phyloP scores from a whole-genome alignment of 345 rosid species.

The Arabidopsis suecica region DNA sequence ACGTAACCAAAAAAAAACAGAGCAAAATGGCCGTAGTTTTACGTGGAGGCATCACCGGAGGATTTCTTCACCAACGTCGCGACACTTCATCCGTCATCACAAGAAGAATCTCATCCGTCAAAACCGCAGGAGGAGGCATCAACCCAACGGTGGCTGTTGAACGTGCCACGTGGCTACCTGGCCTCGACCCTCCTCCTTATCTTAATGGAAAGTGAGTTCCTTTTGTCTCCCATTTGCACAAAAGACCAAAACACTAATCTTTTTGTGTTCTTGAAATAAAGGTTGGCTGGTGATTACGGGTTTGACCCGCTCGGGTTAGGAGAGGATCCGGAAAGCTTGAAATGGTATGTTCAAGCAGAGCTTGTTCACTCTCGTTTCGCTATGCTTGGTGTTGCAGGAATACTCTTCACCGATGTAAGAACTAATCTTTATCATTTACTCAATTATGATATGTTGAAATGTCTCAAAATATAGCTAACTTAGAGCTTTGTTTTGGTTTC shows the following conservation, averaged over 20 bases:
- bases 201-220: conserved; percentile 82
- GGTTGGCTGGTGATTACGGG: conserved; percentile 89
- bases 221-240: background rate
- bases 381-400: conserved; percentile 92
- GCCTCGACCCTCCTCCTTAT: conserved; percentile 86
- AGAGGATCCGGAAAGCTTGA: conserved; percentile 86
- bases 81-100: conserved; percentile 3
- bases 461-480: background rate
- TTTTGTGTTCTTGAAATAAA: conserved; percentile 28
- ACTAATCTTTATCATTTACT: background rate
- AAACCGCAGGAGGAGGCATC: conserved; percentile 19
- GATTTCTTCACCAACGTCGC: conserved; percentile 3
- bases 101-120: conserved; percentile 31
- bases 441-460: background rate
- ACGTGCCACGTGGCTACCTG: conserved; percentile 96
- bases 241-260: background rate
- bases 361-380: conserved; percentile 93
- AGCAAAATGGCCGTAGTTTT: conserved; percentile 35
- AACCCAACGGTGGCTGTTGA: conserved; percentile 51
- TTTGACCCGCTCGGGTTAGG: conserved; percentile 96
- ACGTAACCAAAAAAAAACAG: conserved; percentile 12
- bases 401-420: conserved; percentile 83
- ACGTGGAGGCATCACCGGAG: conserved; percentile 39
- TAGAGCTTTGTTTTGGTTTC: conserved; percentile 13
- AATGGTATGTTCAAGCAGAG: conserved; percentile 98